These are phyloP conservation scores for Paramecium sonneborni DNA, from an alignment of 73 alveolate genomes.

Conservation along the genomic window DNA sequence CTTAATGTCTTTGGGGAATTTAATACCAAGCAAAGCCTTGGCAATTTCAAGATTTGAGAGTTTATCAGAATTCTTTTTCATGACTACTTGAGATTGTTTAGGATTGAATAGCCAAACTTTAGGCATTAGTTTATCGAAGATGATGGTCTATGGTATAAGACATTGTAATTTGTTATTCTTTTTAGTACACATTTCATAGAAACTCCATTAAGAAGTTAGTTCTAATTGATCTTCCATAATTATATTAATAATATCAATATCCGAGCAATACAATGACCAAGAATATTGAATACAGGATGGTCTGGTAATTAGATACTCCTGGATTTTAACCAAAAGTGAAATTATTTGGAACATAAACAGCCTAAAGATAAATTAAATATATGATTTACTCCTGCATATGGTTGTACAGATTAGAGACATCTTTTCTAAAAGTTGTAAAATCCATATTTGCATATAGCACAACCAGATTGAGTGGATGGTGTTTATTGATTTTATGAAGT, in stretches of 20 bases:
- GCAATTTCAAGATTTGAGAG: neutral
- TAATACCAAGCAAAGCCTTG: neutral
- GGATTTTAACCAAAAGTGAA: neutral
- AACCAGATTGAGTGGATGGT: neutral
- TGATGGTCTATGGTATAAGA: constrained; percentile 1
- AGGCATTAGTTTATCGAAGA: constrained; percentile 26
- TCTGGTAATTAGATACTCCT: neutral
- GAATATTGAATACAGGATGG: neutral
- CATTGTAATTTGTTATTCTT: constrained; percentile 1
- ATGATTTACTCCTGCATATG: constrained; percentile 42
- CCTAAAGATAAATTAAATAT: neutral
- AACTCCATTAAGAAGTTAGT: constrained; percentile 29
- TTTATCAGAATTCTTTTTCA: constrained; percentile 28
- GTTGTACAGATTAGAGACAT: neutral
- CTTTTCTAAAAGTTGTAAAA: neutral
- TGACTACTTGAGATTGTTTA: neutral
- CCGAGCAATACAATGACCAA: neutral
- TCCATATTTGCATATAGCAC: constrained; percentile 42
- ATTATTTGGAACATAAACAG: neutral
- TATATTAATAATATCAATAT: neutral
- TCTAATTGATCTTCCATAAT: neutral
- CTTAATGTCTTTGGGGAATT: neutral
- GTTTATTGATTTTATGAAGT: neutral
- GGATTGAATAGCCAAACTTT: constrained; percentile 52
- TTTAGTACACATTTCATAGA: constrained; percentile 43